A percentile compares a stretch with the other conserved stretches of the same genome.
These are phyloP conservation scores for Guyanaporus albipodus DNA, from an alignment of 768 basidiomycete species.

Conservation along the genomic window DNA sequence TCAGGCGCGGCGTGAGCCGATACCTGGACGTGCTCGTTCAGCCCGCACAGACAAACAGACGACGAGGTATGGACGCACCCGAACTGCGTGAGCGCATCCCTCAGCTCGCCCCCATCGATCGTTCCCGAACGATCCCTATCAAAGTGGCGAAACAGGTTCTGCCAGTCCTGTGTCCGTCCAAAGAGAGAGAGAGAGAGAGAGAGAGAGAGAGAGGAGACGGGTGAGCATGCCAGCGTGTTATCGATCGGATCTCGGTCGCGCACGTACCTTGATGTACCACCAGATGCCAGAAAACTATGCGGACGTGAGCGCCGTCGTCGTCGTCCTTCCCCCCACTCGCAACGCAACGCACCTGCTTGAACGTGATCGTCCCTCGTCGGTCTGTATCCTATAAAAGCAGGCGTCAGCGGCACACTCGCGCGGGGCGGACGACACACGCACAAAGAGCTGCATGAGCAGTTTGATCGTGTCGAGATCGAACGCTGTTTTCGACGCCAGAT, in stretches of 20 bases:
- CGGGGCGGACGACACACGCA: constrained; percentile 33
- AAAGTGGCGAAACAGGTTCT: constrained; percentile 78
- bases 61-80: constrained; percentile 41
- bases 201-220: background rate
- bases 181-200: background rate
- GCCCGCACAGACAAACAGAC: background rate
- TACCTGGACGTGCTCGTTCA: constrained; percentile 36
- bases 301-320: background rate
- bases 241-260: too few relatives aligned
- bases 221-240: too few relatives aligned
- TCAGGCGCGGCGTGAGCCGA: constrained; percentile 62
- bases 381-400: constrained; percentile 60
- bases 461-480: constrained; percentile 88
- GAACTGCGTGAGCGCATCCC: constrained; percentile 67
- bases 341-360: constrained; percentile 56
- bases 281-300: constrained; percentile 66
- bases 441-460: constrained; percentile 77
- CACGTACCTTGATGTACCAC: constrained; percentile 69
- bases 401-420: background rate
- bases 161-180: constrained; percentile 57
- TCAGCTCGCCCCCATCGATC: constrained; percentile 68
- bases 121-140: constrained; percentile 80
- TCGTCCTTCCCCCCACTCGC: background rate
- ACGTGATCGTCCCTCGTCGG: constrained; percentile 73
- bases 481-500: constrained; percentile 36